Percentiles rank a stretch among this genome's conserved stretches.
Evolutionary conservation across 306 rosid species (phyloP).

Genomic region (Pterocarpus macrocarpus): DNA sequence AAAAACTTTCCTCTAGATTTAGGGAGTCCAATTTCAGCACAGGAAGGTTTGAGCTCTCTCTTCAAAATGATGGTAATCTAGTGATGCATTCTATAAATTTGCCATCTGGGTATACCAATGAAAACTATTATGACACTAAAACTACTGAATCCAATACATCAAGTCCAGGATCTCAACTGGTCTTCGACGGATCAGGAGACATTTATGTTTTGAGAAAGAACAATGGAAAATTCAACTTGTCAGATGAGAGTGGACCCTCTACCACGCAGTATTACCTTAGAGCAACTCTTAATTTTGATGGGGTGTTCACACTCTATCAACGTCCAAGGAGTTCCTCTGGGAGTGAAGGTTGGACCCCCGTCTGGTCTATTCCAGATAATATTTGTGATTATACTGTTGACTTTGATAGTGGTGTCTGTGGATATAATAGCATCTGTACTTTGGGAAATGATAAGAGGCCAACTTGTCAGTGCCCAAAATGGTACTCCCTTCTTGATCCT

Average conservation of each 20-base stretch:
- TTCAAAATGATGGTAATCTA: constrained; percentile 53
- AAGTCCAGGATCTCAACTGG: constrained; percentile 47
- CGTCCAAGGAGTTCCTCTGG: constrained; percentile 40
- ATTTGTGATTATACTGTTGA: neutral
- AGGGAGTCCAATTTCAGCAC: constrained; percentile 43
- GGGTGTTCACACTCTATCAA: constrained; percentile 47
- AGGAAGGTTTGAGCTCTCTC: constrained; percentile 56
- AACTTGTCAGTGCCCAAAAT: constrained; percentile 49
- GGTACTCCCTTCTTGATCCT: constrained; percentile 54
- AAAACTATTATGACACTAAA: constrained; percentile 34
- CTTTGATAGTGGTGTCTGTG: constrained; percentile 44
- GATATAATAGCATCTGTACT: constrained; percentile 50
- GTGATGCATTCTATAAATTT: constrained; percentile 49
- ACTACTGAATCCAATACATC: constrained; percentile 28
- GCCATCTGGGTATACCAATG: constrained; percentile 40
- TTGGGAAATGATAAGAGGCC: constrained; percentile 43
- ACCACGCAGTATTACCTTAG: constrained; percentile 41
- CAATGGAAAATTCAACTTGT: constrained; percentile 1
- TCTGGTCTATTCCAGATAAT: constrained; percentile 47
- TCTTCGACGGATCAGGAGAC: constrained; percentile 49
- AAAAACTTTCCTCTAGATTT: constrained; percentile 50
- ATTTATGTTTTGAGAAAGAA: constrained; percentile 42
- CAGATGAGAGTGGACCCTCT: neutral
- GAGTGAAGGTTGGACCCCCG: constrained; percentile 39
- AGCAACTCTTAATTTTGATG: constrained; percentile 61